Conservation (phyloP, 306 rosid genomes). For the Cicer yamashitae region DNA sequence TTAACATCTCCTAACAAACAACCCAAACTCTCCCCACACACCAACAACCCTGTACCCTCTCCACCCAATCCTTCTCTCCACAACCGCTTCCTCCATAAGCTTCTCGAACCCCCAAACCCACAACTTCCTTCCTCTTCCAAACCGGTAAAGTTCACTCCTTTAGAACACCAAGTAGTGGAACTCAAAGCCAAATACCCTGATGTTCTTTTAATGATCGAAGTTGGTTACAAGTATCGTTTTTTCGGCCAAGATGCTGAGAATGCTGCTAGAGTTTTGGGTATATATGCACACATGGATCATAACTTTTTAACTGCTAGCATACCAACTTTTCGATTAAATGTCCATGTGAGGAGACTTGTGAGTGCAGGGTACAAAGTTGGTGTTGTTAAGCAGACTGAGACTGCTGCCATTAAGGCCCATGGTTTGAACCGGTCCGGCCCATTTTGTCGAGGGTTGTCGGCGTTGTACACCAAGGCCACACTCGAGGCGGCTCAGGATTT, state of each 20-base stretch:
- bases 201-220: conserved; percentile 89
- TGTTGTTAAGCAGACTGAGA: conserved; percentile 93
- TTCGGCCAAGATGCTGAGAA: conserved; percentile 83
- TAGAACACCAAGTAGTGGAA: conserved; percentile 76
- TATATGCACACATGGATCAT: conserved; percentile 82
- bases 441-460: conserved; percentile 79
- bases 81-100: conserved; percentile 71
- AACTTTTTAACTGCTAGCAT: conserved; percentile 85
- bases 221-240: conserved; percentile 84
- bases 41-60: conserved; percentile 55
- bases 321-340: conserved; percentile 78
- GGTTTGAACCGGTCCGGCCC: conserved; percentile 79
- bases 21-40: conserved; percentile 67
- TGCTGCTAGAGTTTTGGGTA: conserved; percentile 77
- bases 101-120: conserved; percentile 69
- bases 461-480: conserved; percentile 86
- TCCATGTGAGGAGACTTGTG: conserved; percentile 94
- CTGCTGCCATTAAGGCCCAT: conserved; percentile 89
- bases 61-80: conserved; percentile 62
- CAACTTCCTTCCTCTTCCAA: conserved; percentile 42
- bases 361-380: conserved; percentile 89
- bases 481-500: conserved; percentile 79
- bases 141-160: conserved; percentile 63
- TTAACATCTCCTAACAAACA: conserved; percentile 50
- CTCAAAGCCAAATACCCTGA: conserved; percentile 76